Conservation (phyloP, 1,284 basidiomycete genomes). For the Ustilago xerochloae region DNA sequence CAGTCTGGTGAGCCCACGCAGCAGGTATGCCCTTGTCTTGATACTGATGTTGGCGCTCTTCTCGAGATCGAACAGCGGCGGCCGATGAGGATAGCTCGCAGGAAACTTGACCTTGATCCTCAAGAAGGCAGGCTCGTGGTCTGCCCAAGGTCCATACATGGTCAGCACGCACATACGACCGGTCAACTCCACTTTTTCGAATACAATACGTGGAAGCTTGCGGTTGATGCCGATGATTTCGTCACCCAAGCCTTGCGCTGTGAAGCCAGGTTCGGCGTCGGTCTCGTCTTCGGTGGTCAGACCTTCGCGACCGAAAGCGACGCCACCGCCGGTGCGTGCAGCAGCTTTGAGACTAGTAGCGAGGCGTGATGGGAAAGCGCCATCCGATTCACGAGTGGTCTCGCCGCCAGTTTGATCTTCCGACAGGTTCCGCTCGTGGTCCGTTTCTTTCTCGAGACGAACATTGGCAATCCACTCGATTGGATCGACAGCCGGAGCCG, state of each 20-base stretch:
- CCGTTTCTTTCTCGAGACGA: constrained; percentile 49
- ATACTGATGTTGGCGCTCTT: constrained; percentile 58
- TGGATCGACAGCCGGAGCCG: constrained; percentile 45
- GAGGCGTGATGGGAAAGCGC: constrained; percentile 1
- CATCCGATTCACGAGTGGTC: constrained; percentile 18
- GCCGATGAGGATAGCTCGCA: constrained; percentile 48
- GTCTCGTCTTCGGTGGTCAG: constrained; percentile 35
- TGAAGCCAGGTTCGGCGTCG: constrained; percentile 29
- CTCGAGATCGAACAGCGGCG: constrained; percentile 63
- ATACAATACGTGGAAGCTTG: constrained; percentile 46
- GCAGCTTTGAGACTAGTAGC: constrained; percentile 9
- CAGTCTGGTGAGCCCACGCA: constrained; percentile 41
- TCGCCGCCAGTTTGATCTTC: constrained; percentile 27
- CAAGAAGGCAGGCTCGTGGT: constrained; percentile 56
- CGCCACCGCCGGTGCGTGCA: neutral
- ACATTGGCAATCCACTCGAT: constrained; percentile 59
- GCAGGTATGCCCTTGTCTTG: constrained; percentile 60
- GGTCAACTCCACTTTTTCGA: constrained; percentile 62
- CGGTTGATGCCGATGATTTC: constrained; percentile 59
- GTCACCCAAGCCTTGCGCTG: constrained; percentile 46
- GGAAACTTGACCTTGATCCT: constrained; percentile 62
- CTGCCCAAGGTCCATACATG: constrained; percentile 65
- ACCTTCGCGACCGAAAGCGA: constrained; percentile 21
- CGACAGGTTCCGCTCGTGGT: too few relatives aligned
- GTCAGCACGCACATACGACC: constrained; percentile 54